A percentile compares a stretch with the other conserved stretches of the same genome.
Conservation (phyloP, 2,329 filamentous ascomycete species). For the Claviceps pusilla region DNA sequence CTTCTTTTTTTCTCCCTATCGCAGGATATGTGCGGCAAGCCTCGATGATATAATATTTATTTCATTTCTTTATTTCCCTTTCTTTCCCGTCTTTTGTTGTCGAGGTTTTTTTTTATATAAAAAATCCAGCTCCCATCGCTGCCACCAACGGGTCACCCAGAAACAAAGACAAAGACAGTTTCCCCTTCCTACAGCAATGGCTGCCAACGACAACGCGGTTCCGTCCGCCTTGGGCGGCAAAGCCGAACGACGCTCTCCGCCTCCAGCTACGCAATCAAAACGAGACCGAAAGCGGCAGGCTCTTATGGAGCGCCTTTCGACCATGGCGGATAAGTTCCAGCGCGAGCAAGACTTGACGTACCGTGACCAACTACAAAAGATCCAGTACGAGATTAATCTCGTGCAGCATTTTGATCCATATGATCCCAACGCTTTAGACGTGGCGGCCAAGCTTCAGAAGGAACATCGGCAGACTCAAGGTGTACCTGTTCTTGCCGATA, state of each 20-base stretch:
- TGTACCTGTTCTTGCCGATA: constrained; percentile 23
- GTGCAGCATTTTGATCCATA: constrained; percentile 79
- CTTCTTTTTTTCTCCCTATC: neutral
- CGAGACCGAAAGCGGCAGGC: constrained; percentile 78
- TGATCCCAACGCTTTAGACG: constrained; percentile 53
- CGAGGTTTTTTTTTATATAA: neutral
- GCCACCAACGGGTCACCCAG: neutral
- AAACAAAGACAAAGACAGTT: neutral
- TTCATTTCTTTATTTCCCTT: neutral
- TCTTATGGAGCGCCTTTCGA: constrained; percentile 62
- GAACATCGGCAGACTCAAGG: constrained; percentile 34
- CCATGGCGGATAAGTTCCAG: constrained; percentile 63
- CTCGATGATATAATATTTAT: neutral
- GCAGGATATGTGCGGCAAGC: neutral
- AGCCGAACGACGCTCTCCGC: constrained; percentile 22
- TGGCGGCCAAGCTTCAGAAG: constrained; percentile 49
- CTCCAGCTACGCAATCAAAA: constrained; percentile 48
- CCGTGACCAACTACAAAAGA: constrained; percentile 73
- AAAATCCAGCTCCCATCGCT: neutral
- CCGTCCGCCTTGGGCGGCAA: constrained; percentile 18
- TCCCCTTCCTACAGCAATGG: constrained; percentile 15
- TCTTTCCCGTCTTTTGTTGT: too few species aligned
- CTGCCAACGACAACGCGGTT: constrained; percentile 23
- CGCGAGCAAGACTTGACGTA: constrained; percentile 73
- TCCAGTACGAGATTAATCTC: constrained; percentile 81